Percentiles rank a stretch among this genome's conserved stretches.
Conservation (phyloP, 345 rosid species). For the Pugionium dolabratum region DNA sequence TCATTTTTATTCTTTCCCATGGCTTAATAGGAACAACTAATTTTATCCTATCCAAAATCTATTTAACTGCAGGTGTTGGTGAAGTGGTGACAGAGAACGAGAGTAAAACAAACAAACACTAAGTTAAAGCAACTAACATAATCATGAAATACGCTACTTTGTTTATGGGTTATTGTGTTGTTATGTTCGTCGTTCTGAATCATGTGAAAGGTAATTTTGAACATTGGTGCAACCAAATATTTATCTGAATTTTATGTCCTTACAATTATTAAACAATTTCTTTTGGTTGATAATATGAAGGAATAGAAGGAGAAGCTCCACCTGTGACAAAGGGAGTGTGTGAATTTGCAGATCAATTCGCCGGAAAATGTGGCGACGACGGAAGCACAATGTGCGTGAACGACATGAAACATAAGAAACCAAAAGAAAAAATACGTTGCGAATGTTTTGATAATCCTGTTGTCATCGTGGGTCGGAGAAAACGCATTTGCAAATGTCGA, state of each 20-base stretch:
- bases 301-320: slow-evolving; percentile 9
- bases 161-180: too few relatives aligned
- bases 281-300: background rate
- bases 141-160: too few relatives aligned
- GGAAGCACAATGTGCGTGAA: slow-evolving; percentile 17
- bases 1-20: too few relatives aligned
- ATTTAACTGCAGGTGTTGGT: too few relatives aligned
- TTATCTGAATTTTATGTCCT: background rate
- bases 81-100: too few relatives aligned
- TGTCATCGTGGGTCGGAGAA: slow-evolving; percentile 3
- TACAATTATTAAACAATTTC: background rate
- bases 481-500: slow-evolving; percentile 33
- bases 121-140: too few relatives aligned
- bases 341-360: slow-evolving; percentile 2
- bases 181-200: too few relatives aligned
- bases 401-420: background rate
- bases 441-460: slow-evolving; percentile 27
- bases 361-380: slow-evolving; percentile 30
- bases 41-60: too few relatives aligned
- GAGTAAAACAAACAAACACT: too few relatives aligned
- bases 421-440: background rate
- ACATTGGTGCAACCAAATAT: background rate
- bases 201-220: slow-evolving; percentile 14
- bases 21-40: too few relatives aligned
- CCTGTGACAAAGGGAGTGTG: slow-evolving; percentile 1